These are phyloP conservation scores for Vigna nakashimae DNA, from an alignment of 306 rosid species.

Conservation along the genomic window DNA sequence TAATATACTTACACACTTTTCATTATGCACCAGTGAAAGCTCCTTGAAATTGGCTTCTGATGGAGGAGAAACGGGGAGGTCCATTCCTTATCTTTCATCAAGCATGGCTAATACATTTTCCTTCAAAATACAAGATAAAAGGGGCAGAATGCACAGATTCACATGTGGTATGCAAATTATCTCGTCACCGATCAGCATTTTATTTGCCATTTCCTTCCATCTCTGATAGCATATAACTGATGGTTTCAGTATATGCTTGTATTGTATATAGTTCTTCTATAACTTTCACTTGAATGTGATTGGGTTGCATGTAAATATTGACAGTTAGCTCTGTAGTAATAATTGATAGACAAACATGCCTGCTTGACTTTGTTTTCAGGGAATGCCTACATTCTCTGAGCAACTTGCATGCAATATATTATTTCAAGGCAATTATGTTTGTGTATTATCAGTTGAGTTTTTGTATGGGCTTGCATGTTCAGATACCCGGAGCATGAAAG, in stretches of 20 bases:
- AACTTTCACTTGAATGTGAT: constrained; percentile 30
- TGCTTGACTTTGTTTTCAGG: constrained; percentile 7
- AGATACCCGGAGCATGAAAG: constrained; percentile 88
- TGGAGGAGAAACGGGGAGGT: constrained; percentile 78
- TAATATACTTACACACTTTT: constrained; percentile 42
- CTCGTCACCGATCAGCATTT: constrained; percentile 18
- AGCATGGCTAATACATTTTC: constrained; percentile 68
- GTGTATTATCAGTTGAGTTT: constrained; percentile 38
- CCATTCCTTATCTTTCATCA: constrained; percentile 55
- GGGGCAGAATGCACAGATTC: constrained; percentile 93
- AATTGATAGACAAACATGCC: not conserved
- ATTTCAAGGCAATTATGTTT: constrained; percentile 6
- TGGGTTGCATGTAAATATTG: constrained; percentile 19
- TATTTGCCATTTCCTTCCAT: constrained; percentile 18
- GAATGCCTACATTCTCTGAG: not conserved
- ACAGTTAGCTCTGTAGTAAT: not conserved
- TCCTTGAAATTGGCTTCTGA: constrained; percentile 90
- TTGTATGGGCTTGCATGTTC: constrained; percentile 49
- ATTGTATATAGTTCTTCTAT: constrained; percentile 29
- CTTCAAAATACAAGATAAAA: constrained; percentile 85
- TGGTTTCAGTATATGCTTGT: constrained; percentile 26
- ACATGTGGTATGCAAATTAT: constrained; percentile 74
- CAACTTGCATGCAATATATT: not conserved
- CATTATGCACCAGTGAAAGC: constrained; percentile 65
- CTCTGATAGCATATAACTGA: constrained; percentile 33